A percentile compares a stretch with the other conserved stretches of the same genome.
These are phyloP conservation scores for Antitrichia curtipendula DNA, from an alignment of 225 moss, liverwort and hornwort species.

Conservation along the genomic window DNA sequence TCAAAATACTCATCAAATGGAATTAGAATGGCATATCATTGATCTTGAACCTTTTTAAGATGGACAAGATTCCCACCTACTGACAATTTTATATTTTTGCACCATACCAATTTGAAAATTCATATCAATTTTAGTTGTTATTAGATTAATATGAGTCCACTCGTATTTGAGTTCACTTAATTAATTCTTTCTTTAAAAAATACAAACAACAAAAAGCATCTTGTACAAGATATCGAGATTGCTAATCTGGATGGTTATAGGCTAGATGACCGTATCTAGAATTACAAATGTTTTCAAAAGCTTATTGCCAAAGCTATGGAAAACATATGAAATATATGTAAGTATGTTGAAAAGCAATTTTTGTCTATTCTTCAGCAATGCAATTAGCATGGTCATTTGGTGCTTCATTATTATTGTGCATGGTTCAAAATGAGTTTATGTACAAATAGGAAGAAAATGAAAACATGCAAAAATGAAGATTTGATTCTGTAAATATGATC, in stretches of 20 bases:
- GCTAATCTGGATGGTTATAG: neutral
- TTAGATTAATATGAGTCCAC: fast-evolving
- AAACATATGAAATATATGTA: neutral
- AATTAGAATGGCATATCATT: neutral
- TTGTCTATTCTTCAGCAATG: neutral
- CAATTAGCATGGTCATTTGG: neutral
- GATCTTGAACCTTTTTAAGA: neutral
- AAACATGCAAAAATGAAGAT: neutral
- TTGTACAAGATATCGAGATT: fast-evolving
- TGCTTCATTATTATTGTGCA: neutral
- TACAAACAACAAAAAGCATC: neutral
- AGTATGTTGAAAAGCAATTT: neutral
- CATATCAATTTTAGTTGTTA: neutral
- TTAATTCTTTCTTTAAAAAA: no score
- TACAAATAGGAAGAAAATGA: neutral
- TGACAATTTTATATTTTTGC: neutral
- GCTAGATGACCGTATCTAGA: fast-evolving
- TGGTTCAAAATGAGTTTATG: neutral
- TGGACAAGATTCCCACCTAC: neutral
- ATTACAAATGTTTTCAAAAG: neutral
- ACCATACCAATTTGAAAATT: neutral
- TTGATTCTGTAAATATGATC: neutral
- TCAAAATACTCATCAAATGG: fast-evolving
- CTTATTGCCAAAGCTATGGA: fast-evolving
- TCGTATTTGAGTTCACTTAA: neutral